Conservation (phyloP, 495 filamentous ascomycete genomes). For the Rhypophila decipiens region DNA sequence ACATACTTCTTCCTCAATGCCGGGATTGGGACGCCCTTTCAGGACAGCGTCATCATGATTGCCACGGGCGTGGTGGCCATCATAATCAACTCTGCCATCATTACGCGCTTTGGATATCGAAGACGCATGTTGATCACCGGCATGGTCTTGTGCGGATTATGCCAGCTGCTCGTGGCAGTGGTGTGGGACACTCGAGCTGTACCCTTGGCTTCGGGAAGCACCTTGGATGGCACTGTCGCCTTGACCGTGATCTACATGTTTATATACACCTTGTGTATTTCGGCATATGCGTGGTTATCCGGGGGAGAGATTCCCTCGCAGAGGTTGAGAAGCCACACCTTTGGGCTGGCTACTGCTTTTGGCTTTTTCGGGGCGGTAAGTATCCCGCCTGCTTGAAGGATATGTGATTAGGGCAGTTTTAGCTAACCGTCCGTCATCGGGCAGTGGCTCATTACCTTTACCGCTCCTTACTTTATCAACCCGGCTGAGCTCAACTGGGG, state of each 20-base stretch:
- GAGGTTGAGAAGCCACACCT: slow-evolving; percentile 40
- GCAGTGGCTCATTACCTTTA: slow-evolving; percentile 46
- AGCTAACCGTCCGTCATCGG: slow-evolving; percentile 9
- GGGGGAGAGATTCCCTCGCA: slow-evolving; percentile 45
- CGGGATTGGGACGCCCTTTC: slow-evolving; percentile 36
- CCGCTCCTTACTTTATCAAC: slow-evolving; percentile 53
- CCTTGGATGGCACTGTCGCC: slow-evolving; percentile 39
- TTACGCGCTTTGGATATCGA: slow-evolving; percentile 38
- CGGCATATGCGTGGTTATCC: slow-evolving; percentile 46
- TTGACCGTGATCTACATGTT: slow-evolving; percentile 28
- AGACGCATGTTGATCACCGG: slow-evolving; percentile 43
- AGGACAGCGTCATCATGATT: slow-evolving; percentile 45
- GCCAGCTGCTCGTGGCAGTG: slow-evolving; percentile 41
- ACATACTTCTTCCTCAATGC: slow-evolving; percentile 32
- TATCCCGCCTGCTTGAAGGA: background rate
- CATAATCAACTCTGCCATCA: slow-evolving; percentile 36
- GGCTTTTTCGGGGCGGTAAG: slow-evolving; percentile 28
- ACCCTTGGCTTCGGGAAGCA: slow-evolving; percentile 28
- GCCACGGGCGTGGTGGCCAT: slow-evolving; percentile 43
- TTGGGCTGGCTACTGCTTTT: slow-evolving; percentile 38
- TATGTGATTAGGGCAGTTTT: background rate
- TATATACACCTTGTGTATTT: slow-evolving; percentile 37
- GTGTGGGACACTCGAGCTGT: slow-evolving; percentile 42
- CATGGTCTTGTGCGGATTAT: slow-evolving; percentile 39
- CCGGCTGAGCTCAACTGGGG: slow-evolving; percentile 38